Evolutionary conservation across 805 yeast species (phyloP).

Genomic region (Metschnikowia colocasiae): DNA sequence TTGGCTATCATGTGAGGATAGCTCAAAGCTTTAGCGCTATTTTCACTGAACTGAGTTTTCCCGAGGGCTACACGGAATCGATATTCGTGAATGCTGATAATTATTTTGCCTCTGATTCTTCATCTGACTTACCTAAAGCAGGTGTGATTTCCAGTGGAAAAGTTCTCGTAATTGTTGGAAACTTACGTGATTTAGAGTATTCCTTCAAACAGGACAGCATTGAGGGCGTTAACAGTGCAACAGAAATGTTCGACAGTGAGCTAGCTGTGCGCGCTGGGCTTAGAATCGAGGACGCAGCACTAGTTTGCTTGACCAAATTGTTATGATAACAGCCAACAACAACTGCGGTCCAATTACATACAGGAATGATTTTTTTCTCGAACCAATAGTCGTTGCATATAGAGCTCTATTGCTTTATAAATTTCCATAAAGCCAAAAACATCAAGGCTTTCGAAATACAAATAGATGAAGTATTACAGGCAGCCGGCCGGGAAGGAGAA

Average conservation of each 20-base stretch:
- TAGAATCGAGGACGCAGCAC: constrained; percentile 66
- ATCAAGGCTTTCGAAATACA: neutral
- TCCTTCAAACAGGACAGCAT: constrained; percentile 55
- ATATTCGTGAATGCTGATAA: constrained; percentile 67
- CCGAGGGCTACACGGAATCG: constrained; percentile 66
- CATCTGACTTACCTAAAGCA: constrained; percentile 22
- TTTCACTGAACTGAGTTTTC: constrained; percentile 65
- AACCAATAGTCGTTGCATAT: neutral
- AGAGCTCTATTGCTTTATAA: neutral
- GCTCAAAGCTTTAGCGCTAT: constrained; percentile 58
- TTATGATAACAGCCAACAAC: neutral
- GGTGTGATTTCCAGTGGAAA: constrained; percentile 20
- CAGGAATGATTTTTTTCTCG: neutral
- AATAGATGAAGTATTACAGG: neutral
- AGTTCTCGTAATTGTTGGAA: constrained; percentile 59
- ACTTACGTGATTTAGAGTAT: constrained; percentile 51
- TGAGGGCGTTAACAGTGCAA: constrained; percentile 50
- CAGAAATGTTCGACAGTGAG: constrained; percentile 68
- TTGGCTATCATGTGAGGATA: constrained; percentile 73
- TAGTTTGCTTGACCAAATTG: constrained; percentile 36
- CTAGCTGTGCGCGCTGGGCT: constrained; percentile 51
- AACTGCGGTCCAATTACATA: constrained; percentile 1
- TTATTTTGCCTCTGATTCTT: constrained; percentile 39
- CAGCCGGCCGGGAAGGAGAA: neutral
- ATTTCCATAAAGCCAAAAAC: neutral